Conservation (phyloP, 768 basidiomycete genomes). For the Roridomyces roridus region DNA sequence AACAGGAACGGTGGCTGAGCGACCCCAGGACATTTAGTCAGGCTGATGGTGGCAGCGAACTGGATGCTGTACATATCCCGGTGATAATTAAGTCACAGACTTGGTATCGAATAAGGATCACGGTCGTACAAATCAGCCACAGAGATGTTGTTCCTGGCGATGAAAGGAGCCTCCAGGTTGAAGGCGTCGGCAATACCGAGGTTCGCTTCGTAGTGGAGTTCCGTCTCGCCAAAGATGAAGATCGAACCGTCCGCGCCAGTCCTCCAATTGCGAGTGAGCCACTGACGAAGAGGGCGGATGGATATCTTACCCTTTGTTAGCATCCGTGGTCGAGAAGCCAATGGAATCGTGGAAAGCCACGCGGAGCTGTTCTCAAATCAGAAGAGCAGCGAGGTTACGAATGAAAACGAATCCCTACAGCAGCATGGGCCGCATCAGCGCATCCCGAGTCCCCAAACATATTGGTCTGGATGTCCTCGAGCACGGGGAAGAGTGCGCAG, state of each 20-base stretch:
- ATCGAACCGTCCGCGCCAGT: conserved; percentile 38
- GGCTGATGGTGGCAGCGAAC: no score
- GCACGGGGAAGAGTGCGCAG: conserved; percentile 20
- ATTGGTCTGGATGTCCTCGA: conserved; percentile 5
- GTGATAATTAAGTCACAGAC: no score
- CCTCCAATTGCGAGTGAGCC: not conserved
- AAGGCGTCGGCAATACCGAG: conserved; percentile 37
- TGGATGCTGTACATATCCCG: no score
- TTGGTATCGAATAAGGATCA: no score
- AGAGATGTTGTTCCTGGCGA: no score
- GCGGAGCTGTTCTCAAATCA: no score
- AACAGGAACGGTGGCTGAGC: no score
- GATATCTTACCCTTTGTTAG: conserved; percentile 3
- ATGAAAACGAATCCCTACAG: no score
- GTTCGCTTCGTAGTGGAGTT: conserved; percentile 35
- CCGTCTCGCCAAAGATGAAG: conserved; percentile 35
- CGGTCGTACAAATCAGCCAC: no score
- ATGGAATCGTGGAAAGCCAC: conserved; percentile 12
- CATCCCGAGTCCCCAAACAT: not conserved
- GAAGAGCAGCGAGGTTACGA: no score
- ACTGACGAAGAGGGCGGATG: not conserved
- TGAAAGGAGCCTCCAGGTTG: conserved; percentile 27
- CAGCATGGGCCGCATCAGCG: conserved; percentile 1
- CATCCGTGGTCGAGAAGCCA: conserved; percentile 5
- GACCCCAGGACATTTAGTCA: no score